Evolutionary conservation across 257 asterid genomes (phyloP).

Genomic region (Agastache rugosa): DNA sequence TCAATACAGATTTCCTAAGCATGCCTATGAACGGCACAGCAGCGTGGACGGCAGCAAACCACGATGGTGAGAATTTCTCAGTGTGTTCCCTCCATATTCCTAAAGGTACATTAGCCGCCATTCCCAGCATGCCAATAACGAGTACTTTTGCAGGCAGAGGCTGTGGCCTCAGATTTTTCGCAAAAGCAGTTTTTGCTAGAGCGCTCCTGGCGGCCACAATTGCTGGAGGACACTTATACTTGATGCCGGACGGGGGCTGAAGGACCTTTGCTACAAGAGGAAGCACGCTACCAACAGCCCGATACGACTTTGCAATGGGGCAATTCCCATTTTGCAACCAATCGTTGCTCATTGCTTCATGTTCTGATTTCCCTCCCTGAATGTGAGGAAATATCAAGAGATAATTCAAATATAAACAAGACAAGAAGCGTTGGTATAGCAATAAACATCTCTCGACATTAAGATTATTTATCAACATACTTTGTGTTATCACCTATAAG

Average conservation of each 20-base stretch:
- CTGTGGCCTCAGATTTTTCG: constrained; percentile 87
- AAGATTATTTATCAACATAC: neutral
- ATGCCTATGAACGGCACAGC: constrained; percentile 94
- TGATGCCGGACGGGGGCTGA: constrained; percentile 87
- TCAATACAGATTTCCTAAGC: constrained; percentile 82
- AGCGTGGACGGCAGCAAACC: constrained; percentile 95
- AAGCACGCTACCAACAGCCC: constrained; percentile 77
- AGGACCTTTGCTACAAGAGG: constrained; percentile 87
- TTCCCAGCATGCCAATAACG: constrained; percentile 75
- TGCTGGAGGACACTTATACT: constrained; percentile 76
- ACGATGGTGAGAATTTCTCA: constrained; percentile 76
- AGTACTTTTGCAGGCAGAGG: constrained; percentile 80
- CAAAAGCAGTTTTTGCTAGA: constrained; percentile 77
- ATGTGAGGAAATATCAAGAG: constrained; percentile 16
- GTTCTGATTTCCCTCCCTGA: constrained; percentile 69
- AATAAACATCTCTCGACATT: neutral
- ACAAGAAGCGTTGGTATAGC: neutral
- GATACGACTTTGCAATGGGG: constrained; percentile 90
- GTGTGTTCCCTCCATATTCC: constrained; percentile 98
- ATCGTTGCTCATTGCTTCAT: constrained; percentile 78
- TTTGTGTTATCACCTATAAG: neutral
- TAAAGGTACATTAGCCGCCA: constrained; percentile 87
- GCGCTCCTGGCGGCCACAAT: constrained; percentile 85
- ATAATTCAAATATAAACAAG: constrained; percentile 1
- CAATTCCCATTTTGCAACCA: constrained; percentile 90